These are phyloP conservation scores for Pseudevernia furfuracea DNA, from an alignment of 495 filamentous ascomycete species.

Conservation along the genomic window DNA sequence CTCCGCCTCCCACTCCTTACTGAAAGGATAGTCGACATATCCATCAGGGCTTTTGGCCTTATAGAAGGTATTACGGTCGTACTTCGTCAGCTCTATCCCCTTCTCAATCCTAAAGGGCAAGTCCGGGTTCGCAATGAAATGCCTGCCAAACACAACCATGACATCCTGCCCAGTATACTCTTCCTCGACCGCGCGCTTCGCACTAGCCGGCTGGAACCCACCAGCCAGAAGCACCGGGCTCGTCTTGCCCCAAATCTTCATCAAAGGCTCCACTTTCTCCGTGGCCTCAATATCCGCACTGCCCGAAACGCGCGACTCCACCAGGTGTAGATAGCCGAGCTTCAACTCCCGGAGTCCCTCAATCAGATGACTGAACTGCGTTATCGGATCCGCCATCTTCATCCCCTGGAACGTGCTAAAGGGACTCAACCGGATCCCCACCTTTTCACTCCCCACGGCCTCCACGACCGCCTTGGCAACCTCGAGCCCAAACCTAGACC, in stretches of 20 bases:
- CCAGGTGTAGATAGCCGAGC: slow-evolving; percentile 60
- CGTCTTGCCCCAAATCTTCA: slow-evolving; percentile 42
- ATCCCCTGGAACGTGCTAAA: slow-evolving; percentile 62
- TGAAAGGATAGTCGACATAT: slow-evolving; percentile 60
- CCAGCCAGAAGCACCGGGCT: slow-evolving; percentile 56
- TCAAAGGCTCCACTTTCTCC: slow-evolving; percentile 47
- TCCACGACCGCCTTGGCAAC: slow-evolving; percentile 52
- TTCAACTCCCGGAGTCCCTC: slow-evolving; percentile 45
- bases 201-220: slow-evolving; percentile 43
- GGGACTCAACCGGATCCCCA: slow-evolving; percentile 57
- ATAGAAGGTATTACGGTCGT: slow-evolving; percentile 57
- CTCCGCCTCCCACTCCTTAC: slow-evolving; percentile 38
- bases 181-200: slow-evolving; percentile 45
- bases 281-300: slow-evolving; percentile 36
- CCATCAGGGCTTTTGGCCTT: slow-evolving; percentile 40
- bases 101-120: slow-evolving; percentile 54
- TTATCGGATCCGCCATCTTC: slow-evolving; percentile 54
- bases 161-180: slow-evolving; percentile 47
- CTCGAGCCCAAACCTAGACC: slow-evolving; percentile 59
- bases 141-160: slow-evolving; percentile 32
- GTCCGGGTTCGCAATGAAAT: slow-evolving; percentile 66
- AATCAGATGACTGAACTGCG: slow-evolving; percentile 55
- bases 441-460: slow-evolving; percentile 56
- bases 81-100: slow-evolving; percentile 47
- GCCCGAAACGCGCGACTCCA: slow-evolving; percentile 46